phyloP scores from a whole-genome alignment of 768 basidiomycete species.

The Ramaria rubella region DNA sequence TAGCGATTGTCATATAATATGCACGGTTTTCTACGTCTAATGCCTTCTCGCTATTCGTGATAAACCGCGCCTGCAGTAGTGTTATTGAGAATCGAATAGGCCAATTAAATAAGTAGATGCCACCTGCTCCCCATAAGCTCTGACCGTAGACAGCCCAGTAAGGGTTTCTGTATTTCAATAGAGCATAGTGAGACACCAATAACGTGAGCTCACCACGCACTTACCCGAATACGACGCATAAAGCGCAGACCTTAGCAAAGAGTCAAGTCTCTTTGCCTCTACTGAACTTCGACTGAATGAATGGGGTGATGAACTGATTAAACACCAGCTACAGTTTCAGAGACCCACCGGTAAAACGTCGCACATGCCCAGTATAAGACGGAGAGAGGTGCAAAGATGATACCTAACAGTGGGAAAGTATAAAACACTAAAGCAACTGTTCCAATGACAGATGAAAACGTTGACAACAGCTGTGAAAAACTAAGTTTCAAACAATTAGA shows the following conservation, averaged over 20 bases:
- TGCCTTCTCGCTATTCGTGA: slow-evolving; percentile 44
- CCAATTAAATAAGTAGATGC: slow-evolving; percentile 6
- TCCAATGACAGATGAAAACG: slow-evolving; percentile 42
- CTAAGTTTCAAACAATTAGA: slow-evolving; percentile 19
- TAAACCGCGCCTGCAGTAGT: slow-evolving; percentile 37
- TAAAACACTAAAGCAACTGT: slow-evolving; percentile 58
- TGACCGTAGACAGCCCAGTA: slow-evolving; percentile 57
- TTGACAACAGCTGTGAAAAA: slow-evolving; percentile 33
- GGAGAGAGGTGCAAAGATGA: slow-evolving; percentile 49
- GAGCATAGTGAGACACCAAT: not conserved
- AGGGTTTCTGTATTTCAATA: slow-evolving; percentile 39
- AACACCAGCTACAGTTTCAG: not conserved
- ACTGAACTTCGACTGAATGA: slow-evolving; percentile 41
- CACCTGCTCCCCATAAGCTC: slow-evolving; percentile 53
- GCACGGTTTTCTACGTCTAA: slow-evolving; percentile 57
- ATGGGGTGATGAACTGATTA: not conserved
- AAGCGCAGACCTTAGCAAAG: slow-evolving; percentile 50
- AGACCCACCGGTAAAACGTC: slow-evolving; percentile 42
- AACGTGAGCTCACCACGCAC: not conserved
- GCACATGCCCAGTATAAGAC: slow-evolving; percentile 48
- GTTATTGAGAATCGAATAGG: not conserved
- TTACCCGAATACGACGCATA: slow-evolving; percentile 54
- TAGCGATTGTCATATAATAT: slow-evolving; percentile 56
- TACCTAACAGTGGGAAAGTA: slow-evolving; percentile 60
- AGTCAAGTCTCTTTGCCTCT: slow-evolving; percentile 60